Conservation (phyloP, 192 early-diverging fungal genomes). For the Chytriomyces sp. region DNA sequence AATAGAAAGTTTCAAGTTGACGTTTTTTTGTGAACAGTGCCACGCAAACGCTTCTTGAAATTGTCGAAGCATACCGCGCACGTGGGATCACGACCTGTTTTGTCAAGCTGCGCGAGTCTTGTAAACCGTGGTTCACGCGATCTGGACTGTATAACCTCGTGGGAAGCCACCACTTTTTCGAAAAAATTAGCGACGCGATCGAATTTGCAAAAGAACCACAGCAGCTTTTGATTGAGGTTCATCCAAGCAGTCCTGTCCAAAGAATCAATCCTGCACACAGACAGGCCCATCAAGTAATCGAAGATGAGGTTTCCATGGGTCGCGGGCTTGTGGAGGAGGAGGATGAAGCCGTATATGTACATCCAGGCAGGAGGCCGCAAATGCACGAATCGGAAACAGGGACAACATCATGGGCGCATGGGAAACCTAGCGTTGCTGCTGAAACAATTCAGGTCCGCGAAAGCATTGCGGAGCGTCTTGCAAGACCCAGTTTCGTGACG, state of each 20-base stretch:
- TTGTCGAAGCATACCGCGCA: conserved; percentile 82
- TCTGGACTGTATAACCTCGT: conserved; percentile 67
- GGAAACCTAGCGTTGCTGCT: neutral
- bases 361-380: too few relatives aligned
- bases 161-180: conserved; percentile 75
- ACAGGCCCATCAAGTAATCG: neutral
- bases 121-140: conserved; percentile 72
- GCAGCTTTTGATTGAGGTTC: neutral
- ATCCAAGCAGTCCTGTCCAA: neutral
- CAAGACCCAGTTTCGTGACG: neutral
- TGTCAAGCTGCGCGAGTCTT: conserved; percentile 80
- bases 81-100: conserved; percentile 87
- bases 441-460: neutral
- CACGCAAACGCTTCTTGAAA: conserved; percentile 84
- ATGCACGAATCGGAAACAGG: neutral
- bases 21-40: conserved; percentile 56
- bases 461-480: neutral
- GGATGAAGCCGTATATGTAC: neutral
- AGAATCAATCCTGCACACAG: too few relatives aligned
- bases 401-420: neutral
- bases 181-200: conserved; percentile 66
- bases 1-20: conserved; percentile 25
- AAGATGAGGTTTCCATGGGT: neutral
- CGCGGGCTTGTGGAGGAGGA: neutral
- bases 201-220: neutral